Evolutionary conservation across 2,329 filamentous ascomycete species (phyloP).

Genomic region (Tympanopsis confertula): DNA sequence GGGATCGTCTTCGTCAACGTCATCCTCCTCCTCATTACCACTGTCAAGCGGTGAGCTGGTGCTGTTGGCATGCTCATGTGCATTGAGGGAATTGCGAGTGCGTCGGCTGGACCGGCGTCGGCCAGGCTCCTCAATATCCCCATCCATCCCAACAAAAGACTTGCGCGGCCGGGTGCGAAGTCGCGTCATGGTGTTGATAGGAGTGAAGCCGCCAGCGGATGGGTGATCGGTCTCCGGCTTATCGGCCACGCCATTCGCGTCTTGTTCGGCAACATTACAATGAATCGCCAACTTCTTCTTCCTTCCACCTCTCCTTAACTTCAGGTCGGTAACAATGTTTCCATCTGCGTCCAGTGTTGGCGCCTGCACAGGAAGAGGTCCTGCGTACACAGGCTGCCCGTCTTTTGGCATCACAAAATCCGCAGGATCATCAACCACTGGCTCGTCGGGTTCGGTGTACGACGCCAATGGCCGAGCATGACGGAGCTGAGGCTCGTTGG

Average conservation of each 20-base stretch:
- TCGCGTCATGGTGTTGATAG: not conserved
- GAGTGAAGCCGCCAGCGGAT: no score
- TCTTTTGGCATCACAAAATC: constrained; percentile 16
- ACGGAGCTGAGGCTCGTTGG: constrained; percentile 34
- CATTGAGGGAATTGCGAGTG: not conserved
- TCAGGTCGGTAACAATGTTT: no score
- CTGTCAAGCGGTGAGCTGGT: constrained; percentile 2
- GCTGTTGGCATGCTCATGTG: not conserved
- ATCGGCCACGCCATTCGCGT: no score
- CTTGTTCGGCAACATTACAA: no score
- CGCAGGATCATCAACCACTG: constrained; percentile 28
- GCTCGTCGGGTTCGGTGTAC: constrained; percentile 35
- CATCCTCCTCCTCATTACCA: constrained; percentile 6
- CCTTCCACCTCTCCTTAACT: no score
- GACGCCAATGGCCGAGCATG: constrained; percentile 39
- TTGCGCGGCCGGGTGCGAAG: no score
- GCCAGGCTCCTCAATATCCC: not conserved
- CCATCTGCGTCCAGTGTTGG: no score
- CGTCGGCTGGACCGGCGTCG: not conserved
- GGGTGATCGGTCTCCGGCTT: not conserved
- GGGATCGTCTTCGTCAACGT: constrained; percentile 8
- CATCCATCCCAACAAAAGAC: not conserved
- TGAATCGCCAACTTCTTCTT: no score
- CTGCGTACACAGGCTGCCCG: no score
- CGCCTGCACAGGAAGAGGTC: no score